Conservation (phyloP, 2,329 filamentous ascomycete genomes). For the Beauveria sp. region DNA sequence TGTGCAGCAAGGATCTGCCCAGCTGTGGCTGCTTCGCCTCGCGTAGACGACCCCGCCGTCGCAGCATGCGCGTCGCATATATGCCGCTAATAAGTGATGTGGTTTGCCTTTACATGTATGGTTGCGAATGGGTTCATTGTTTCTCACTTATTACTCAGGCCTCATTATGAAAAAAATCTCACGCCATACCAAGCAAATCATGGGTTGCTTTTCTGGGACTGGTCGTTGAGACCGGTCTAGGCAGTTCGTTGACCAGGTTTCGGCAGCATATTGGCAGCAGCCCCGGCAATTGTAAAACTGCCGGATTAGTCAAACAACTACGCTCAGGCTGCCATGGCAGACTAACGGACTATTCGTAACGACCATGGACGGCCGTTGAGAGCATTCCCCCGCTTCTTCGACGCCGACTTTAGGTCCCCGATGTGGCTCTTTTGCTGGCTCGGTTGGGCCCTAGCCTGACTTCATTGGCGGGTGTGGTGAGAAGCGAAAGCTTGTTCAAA, state of each 20-base stretch:
- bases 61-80: background rate
- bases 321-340: too few species aligned
- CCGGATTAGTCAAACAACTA: too few species aligned
- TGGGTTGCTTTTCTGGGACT: background rate
- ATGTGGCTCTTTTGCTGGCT: background rate
- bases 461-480: background rate
- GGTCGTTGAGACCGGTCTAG: too few species aligned
- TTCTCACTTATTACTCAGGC: background rate
- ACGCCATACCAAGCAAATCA: background rate
- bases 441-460: background rate
- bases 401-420: background rate
- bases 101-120: background rate
- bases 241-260: background rate
- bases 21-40: slow-evolving; percentile 7
- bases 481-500: background rate
- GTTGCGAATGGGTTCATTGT: background rate
- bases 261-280: background rate
- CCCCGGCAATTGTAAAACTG: background rate
- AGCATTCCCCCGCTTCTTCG: background rate
- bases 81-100: background rate
- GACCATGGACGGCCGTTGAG: background rate
- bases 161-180: background rate
- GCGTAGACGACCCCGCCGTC: background rate
- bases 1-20: background rate
- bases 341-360: too few species aligned